A percentile compares a stretch with the other conserved stretches of the same genome.
Evolutionary conservation across 495 filamentous ascomycete species (phyloP).

Genomic region (Rostrohypoxylon terebratum): DNA sequence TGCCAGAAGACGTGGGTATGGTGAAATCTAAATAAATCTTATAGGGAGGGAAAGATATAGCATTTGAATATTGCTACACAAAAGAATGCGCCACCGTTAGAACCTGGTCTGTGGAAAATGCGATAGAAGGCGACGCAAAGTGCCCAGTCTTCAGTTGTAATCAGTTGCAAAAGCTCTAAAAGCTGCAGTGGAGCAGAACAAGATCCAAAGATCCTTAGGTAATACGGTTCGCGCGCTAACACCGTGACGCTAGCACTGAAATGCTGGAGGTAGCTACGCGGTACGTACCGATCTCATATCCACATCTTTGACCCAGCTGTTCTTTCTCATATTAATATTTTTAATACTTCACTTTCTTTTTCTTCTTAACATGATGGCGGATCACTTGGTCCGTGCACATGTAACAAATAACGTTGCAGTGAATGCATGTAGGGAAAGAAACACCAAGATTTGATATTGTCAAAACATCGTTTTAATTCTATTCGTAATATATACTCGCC

Average conservation of each 20-base stretch:
- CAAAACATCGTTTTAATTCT: background rate
- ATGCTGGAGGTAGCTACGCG: background rate
- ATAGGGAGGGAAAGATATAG: background rate
- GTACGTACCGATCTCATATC: conserved; percentile 3
- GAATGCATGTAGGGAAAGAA: background rate
- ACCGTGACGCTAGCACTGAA: background rate
- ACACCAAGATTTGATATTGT: background rate
- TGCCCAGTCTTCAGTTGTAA: background rate
- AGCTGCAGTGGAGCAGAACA: conserved; percentile 38
- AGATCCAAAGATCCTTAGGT: conserved; percentile 19
- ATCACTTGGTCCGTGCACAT: background rate
- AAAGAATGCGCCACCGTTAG: conserved; percentile 2
- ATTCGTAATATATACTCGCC: too few relatives aligned
- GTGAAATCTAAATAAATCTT: conserved; percentile 1
- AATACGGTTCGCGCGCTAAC: conserved; percentile 16
- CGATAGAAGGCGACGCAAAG: conserved; percentile 27
- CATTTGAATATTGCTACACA: conserved; percentile 10
- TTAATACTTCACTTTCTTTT: background rate
- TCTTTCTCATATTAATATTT: conserved; percentile 1
- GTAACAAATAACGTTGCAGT: background rate
- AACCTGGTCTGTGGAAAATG: conserved; percentile 18
- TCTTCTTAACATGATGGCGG: background rate
- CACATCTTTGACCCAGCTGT: background rate
- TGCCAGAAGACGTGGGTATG: background rate
- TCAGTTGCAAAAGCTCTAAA: conserved; percentile 31